Evolutionary conservation across 2,329 filamentous ascomycete genomes (phyloP), one percentile per base, ranked within the genome.

Genomic region (Fusarium tanahbumbuense): DNA sequence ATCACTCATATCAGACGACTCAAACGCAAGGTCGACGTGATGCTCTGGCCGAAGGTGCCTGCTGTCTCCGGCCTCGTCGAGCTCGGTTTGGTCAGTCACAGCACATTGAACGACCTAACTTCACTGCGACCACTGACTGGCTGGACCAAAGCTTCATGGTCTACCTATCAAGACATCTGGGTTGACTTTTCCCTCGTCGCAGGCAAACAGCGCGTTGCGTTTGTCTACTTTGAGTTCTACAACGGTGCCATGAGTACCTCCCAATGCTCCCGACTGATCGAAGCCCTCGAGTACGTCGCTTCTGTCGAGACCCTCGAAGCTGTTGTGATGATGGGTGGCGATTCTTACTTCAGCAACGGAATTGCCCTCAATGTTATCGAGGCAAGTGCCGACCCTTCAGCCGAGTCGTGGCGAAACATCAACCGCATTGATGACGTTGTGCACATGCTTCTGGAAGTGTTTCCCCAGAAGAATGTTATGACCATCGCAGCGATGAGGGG

Each of bases 321-420:
- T 10, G 50, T 70, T 9, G 66, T 67, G 1, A 46, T 70, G 1
- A 70, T 64, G 67, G 67, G 67, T 2, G 66, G 66, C 13, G 57
- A 63, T n/a, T 67, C 67, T 1, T 67, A 70, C 52, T 70, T 70
- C 46, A 70, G 67, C 25, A 70, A 70, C 20, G 66, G 66, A 4
- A 70, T 70, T 6, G 66, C 66, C 4, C 67, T 70, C 46, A 70
- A 70, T 10, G 66, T 67, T 10, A 70, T 70, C 12, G 67, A 70
- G n/a, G 62, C 66, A 3, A 70, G 49, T 16, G 7, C 32, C 5
- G 66, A 67, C 18, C 48, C 61, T 3, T 64, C 67, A 3, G 50
- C 34, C 1, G 66, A 70, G 27, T 67, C 67, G 5, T 70, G 67
- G 67, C 32, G n/a, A 4, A 67, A 67, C n/a, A 67, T 67, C 27